These are phyloP conservation scores for Sporisorium scitamineum DNA, from an alignment of 1,284 basidiomycete genomes.

Conservation along the genomic window DNA sequence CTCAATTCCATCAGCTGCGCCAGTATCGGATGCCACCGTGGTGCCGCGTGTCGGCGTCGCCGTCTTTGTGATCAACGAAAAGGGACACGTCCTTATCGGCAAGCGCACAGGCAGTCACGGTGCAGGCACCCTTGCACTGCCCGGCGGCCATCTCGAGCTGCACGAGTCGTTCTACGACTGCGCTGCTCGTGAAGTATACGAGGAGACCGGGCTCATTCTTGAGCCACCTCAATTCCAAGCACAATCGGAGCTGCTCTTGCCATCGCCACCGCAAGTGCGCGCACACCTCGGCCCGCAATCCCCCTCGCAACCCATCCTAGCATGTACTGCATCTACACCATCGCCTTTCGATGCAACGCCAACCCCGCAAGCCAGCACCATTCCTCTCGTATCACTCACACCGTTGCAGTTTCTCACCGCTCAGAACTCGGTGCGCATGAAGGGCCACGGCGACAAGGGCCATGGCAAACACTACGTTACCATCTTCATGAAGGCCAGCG, in stretches of 20 bases:
- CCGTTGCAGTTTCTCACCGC: slow-evolving; percentile 52
- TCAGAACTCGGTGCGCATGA: slow-evolving; percentile 49
- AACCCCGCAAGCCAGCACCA: background rate
- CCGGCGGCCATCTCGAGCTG: slow-evolving; percentile 68
- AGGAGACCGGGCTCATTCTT: slow-evolving; percentile 54
- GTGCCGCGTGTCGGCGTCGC: slow-evolving; percentile 64
- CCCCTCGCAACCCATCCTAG: slow-evolving; percentile 17
- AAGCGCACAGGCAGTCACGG: slow-evolving; percentile 65
- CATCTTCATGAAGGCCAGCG: slow-evolving; percentile 60
- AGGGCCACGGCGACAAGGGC: slow-evolving; percentile 32
- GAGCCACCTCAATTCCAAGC: slow-evolving; percentile 15
- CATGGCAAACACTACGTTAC: slow-evolving; percentile 66
- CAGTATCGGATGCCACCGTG: slow-evolving; percentile 47
- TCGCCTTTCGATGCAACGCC: slow-evolving; percentile 5
- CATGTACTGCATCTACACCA: slow-evolving; percentile 16
- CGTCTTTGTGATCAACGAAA: slow-evolving; percentile 59
- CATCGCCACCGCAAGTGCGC: slow-evolving; percentile 2
- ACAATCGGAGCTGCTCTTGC: slow-evolving; percentile 15
- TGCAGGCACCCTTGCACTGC: slow-evolving; percentile 60
- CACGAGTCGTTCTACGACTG: slow-evolving; percentile 64
- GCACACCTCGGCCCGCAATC: slow-evolving; percentile 18
- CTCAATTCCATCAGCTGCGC: background rate
- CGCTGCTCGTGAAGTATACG: slow-evolving; percentile 50
- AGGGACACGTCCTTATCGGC: slow-evolving; percentile 59
- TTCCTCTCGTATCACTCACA: slow-evolving; percentile 12